phyloP scores from a whole-genome alignment of 2,329 filamentous ascomycete genomes.

The Calcarisporium arbuscula region DNA sequence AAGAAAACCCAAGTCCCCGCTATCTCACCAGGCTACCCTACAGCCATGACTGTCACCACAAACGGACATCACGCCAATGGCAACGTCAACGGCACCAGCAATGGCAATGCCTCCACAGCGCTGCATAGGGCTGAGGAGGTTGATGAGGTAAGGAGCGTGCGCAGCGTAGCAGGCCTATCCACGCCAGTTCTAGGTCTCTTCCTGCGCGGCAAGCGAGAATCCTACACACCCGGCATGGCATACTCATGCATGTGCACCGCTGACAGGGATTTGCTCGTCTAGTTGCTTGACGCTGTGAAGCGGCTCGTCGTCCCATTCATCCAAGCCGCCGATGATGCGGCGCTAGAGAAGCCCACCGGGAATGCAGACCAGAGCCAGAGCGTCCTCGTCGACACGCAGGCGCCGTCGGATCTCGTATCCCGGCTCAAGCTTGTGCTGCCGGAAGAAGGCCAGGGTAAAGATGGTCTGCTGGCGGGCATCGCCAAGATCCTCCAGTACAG shows the following conservation, averaged over 20 bases:
- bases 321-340: conserved; percentile 59
- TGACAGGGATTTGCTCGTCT: conserved; percentile 11
- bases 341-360: conserved; percentile 43
- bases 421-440: conserved; percentile 56
- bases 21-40: too few species aligned
- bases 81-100: conserved; percentile 8
- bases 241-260: neutral
- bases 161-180: too few species aligned
- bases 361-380: conserved; percentile 42
- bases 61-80: conserved; percentile 12
- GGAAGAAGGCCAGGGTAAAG: conserved; percentile 53
- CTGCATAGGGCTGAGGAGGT: conserved; percentile 26
- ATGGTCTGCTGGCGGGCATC: conserved; percentile 67
- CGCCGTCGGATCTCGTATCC: conserved; percentile 50
- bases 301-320: conserved; percentile 66
- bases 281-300: conserved; percentile 65
- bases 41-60: conserved; percentile 18
- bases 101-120: conserved; percentile 15
- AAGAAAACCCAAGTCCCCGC: too few species aligned
- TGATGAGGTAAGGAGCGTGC: conserved; percentile 21
- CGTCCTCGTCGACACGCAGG: conserved; percentile 57
- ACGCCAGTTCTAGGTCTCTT: neutral
- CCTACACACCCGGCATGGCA: too few species aligned
- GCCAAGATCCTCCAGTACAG: conserved; percentile 71
- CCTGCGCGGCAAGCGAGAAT: too few species aligned